These are phyloP conservation scores for Phytophthora pluvialis DNA, from an alignment of 352 stramenopile species.

Conservation along the genomic window DNA sequence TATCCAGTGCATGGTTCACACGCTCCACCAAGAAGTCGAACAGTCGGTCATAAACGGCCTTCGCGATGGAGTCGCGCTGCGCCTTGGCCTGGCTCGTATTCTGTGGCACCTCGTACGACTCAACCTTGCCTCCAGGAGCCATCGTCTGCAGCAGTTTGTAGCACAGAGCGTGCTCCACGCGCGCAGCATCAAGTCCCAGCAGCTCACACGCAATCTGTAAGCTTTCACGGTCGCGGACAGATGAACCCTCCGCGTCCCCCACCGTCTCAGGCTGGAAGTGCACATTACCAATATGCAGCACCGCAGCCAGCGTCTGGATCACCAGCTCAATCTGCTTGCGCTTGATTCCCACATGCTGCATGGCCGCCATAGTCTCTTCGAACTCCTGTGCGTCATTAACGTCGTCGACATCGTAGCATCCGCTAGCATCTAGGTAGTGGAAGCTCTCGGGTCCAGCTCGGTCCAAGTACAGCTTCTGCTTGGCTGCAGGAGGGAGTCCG, in stretches of 20 bases:
- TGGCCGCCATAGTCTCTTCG: conserved; percentile 85
- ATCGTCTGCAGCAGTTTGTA: conserved; percentile 90
- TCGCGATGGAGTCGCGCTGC: conserved; percentile 96
- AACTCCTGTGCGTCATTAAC: conserved; percentile 92
- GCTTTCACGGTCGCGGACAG: conserved; percentile 49
- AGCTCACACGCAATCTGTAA: conserved; percentile 74
- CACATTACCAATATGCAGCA: conserved; percentile 85
- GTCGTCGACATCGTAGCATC: conserved; percentile 91
- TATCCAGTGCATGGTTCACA: conserved; percentile 87
- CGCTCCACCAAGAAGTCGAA: conserved; percentile 97
- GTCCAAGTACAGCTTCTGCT: conserved; percentile 77
- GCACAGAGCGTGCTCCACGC: conserved; percentile 77
- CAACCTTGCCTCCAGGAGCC: conserved; percentile 81
- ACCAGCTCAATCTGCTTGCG: conserved; percentile 91
- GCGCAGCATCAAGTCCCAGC: conserved; percentile 66
- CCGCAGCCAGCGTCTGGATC: conserved; percentile 79
- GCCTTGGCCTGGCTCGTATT: conserved; percentile 89
- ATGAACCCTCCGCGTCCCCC: conserved; percentile 77
- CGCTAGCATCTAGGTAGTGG: conserved; percentile 89
- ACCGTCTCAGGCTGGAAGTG: conserved; percentile 68
- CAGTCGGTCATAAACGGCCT: conserved; percentile 95
- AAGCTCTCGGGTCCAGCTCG: conserved; percentile 73
- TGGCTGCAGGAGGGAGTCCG: conserved; percentile 62
- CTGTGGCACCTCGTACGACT: conserved; percentile 89
- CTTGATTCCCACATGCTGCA: conserved; percentile 91